Conservation (phyloP, 257 asterid genomes). For the Solanum sitiens region DNA sequence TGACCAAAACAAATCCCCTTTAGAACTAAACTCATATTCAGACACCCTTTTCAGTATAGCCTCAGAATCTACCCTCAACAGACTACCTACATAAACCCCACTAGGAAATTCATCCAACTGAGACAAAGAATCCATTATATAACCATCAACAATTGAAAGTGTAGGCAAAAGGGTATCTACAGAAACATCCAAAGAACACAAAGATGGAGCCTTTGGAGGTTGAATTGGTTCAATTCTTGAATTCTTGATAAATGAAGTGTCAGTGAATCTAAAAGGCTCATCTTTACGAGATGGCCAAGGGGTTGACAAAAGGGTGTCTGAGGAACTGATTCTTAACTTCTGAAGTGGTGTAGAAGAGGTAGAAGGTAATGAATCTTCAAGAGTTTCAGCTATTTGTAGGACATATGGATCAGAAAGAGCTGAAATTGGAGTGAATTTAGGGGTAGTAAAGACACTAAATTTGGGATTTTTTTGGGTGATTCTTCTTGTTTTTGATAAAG, state of each 20-base stretch:
- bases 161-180: slow-evolving; percentile 38
- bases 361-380: slow-evolving; percentile 59
- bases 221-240: slow-evolving; percentile 48
- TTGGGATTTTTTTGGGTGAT: slow-evolving; percentile 15
- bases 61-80: slow-evolving; percentile 42
- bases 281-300: slow-evolving; percentile 87
- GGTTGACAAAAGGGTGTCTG: slow-evolving; percentile 78
- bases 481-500: slow-evolving; percentile 22
- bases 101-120: slow-evolving; percentile 40
- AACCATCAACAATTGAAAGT: slow-evolving; percentile 66
- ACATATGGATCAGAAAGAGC: slow-evolving; percentile 79
- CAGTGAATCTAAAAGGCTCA: slow-evolving; percentile 82
- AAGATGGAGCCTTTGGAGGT: neutral
- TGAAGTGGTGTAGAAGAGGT: slow-evolving; percentile 44
- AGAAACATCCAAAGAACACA: slow-evolving; percentile 4
- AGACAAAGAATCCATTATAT: slow-evolving; percentile 35
- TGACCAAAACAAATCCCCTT: slow-evolving; percentile 82
- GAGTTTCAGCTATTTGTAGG: slow-evolving; percentile 78
- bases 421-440: slow-evolving; percentile 13
- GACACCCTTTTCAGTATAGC: slow-evolving; percentile 46
- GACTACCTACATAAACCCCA: slow-evolving; percentile 63
- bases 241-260: slow-evolving; percentile 64
- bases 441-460: slow-evolving; percentile 14
- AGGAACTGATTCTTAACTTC: slow-evolving; percentile 55
- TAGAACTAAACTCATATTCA: slow-evolving; percentile 34